Conservation (phyloP, 805 yeast species). For the Pichia scutulata region DNA sequence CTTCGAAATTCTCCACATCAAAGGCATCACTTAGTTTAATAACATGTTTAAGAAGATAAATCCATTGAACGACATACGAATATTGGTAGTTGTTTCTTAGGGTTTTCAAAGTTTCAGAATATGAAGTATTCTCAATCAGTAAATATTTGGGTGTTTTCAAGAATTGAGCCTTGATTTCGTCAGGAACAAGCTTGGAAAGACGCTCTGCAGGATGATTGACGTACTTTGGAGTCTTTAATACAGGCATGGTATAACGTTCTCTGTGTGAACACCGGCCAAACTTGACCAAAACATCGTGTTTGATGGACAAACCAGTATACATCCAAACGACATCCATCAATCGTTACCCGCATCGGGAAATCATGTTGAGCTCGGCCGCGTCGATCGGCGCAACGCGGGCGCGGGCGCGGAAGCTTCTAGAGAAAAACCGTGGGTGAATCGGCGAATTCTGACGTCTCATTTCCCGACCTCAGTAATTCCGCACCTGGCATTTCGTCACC, state of each 20-base stretch:
- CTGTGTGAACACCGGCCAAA: no score
- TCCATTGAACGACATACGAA: constrained; percentile 45
- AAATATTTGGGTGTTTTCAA: constrained; percentile 33
- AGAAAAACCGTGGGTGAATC: background rate
- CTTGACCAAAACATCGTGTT: no score
- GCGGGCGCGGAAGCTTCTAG: background rate
- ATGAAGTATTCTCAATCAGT: constrained; percentile 31
- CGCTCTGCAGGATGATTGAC: constrained; percentile 26
- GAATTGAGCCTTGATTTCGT: constrained; percentile 30
- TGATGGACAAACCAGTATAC: no score
- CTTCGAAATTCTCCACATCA: constrained; percentile 54
- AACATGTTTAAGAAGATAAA: constrained; percentile 44
- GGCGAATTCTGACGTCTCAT: no score
- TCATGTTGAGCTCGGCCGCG: no score
- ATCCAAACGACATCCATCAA: no score
- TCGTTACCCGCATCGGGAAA: no score
- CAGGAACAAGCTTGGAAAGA: constrained; percentile 25
- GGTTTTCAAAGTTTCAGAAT: constrained; percentile 22
- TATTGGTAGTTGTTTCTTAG: constrained; percentile 33
- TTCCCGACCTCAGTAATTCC: background rate
- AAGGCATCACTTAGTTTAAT: constrained; percentile 46
- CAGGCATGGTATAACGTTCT: no score
- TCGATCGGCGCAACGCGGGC: no score
- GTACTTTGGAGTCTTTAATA: background rate
- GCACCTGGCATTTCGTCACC: background rate